Evolutionary conservation across 2,329 filamentous ascomycete species (phyloP), one percentile per base, ranked within the genome.

Genomic region (Diaporthe australafricana): DNA sequence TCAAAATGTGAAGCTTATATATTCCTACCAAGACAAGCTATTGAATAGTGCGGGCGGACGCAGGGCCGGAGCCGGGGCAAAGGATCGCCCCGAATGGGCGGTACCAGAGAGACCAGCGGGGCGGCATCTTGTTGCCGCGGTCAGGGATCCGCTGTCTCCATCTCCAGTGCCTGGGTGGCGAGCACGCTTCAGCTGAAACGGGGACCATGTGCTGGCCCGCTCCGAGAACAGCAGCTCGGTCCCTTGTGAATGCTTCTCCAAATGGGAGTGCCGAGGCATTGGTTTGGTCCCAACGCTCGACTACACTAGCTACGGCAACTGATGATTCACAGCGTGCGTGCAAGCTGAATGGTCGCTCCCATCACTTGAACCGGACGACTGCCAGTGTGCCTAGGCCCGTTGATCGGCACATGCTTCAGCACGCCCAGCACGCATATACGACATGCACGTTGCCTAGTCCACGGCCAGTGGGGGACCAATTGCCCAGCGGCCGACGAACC

Each of bases 211-310:
- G 60, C 60, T 65, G 60, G 9, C 11, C 14, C 14, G 40, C 60
- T 42, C 32, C 56, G n/a, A n/a, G n/a, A n/a, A 4, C 57, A 20
- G 8, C 16, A 38, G 30, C 45, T 65, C 60, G 60, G 60, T 65
- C 30, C 45, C 60, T 65, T 50, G 60, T 65, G 60, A 65, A 65
- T 50, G 45, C 60, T 65, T 65, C 45, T 38, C 60, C 60, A 65
- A 65, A 38, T 48, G 20, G 11, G 16, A 1, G 8, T 65, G 60
- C 60, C 60, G 60, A 65, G 60, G 60, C 60, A 38, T 22, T 9
- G 30, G 32, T 35, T 35, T 7, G 20, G 32, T 17, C 42, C n/a
- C 42, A 48, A 12, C 42, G 32, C 42, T 30, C 14, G 30, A 22
- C 27, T n/a, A n/a, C n/a, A n/a, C 5, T 5, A 25, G 42, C 11